Evolutionary conservation across 495 filamentous ascomycete species (phyloP).

Genomic region (Clavariopsis aquatica): DNA sequence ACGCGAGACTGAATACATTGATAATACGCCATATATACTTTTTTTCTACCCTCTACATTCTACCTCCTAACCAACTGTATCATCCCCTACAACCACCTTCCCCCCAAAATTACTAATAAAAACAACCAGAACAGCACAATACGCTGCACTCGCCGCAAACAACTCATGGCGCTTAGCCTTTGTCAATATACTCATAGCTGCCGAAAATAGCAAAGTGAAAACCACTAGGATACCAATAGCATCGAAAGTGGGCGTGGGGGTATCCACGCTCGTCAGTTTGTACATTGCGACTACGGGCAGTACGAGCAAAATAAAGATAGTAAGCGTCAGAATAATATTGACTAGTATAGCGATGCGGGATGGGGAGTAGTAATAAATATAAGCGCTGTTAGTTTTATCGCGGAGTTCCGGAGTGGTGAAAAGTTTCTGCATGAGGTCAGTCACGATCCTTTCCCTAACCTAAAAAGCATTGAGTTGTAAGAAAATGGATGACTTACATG

Average conservation of each 20-base stretch:
- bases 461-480: too few species aligned
- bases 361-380: constrained; percentile 46
- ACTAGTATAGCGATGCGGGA: constrained; percentile 44
- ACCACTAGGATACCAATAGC: constrained; percentile 36
- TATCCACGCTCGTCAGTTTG: constrained; percentile 32
- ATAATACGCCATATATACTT: too few species aligned
- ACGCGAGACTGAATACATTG: too few species aligned
- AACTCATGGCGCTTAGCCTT: constrained; percentile 48
- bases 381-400: constrained; percentile 40
- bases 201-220: constrained; percentile 43
- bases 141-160: constrained; percentile 48
- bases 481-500: constrained; percentile 34
- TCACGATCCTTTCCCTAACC: too few species aligned
- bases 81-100: too few species aligned
- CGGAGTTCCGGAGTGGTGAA: constrained; percentile 45
- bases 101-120: constrained; percentile 36
- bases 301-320: constrained; percentile 46
- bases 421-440: constrained; percentile 32
- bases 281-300: constrained; percentile 49
- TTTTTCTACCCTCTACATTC: not conserved
- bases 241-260: constrained; percentile 30
- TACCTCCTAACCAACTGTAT: not conserved
- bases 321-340: constrained; percentile 35
- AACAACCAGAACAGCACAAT: constrained; percentile 38
- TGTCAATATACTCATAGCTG: constrained; percentile 42